phyloP scores from a whole-genome alignment of 192 early-diverging fungal species.

The Spinellus fusiger region DNA sequence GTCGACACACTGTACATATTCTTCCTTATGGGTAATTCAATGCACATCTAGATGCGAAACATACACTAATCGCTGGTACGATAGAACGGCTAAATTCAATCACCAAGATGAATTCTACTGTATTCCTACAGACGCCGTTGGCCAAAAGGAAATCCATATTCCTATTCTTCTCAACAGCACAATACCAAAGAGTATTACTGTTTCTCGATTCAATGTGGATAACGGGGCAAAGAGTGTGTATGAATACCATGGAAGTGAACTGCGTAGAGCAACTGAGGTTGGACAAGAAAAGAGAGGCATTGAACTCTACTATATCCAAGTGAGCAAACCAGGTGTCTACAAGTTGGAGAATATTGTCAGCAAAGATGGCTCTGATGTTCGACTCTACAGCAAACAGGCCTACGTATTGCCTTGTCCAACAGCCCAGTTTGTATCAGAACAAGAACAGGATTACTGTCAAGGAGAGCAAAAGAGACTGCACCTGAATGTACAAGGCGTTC shows the following conservation, averaged over 20 bases:
- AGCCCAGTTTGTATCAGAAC: slow-evolving; percentile 20
- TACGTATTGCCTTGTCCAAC: slow-evolving; percentile 35
- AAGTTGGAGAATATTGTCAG: slow-evolving; percentile 23
- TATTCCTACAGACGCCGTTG: slow-evolving; percentile 28
- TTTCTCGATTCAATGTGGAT: slow-evolving; percentile 31
- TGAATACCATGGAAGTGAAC: slow-evolving; percentile 15
- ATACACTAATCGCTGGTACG: neutral
- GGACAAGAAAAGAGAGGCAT: slow-evolving; percentile 24
- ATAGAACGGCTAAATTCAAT: slow-evolving; percentile 42
- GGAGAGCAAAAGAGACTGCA: slow-evolving; percentile 25
- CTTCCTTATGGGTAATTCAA: slow-evolving; percentile 39
- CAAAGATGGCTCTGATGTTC: slow-evolving; percentile 30
- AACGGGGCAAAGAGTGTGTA: slow-evolving; percentile 2
- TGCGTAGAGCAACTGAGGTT: slow-evolving; percentile 29
- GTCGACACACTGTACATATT: slow-evolving; percentile 39
- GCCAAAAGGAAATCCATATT: slow-evolving; percentile 19
- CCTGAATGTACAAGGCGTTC: slow-evolving; percentile 32
- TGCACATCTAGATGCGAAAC: neutral
- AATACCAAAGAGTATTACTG: slow-evolving; percentile 17
- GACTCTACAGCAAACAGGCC: slow-evolving; percentile 26
- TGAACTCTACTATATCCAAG: slow-evolving; percentile 28
- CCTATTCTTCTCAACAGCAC: slow-evolving; percentile 39
- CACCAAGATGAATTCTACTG: slow-evolving; percentile 39
- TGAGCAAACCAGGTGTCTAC: slow-evolving; percentile 34
- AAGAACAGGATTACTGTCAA: slow-evolving; percentile 19